These are phyloP conservation scores for Citeromyces matritensis DNA, from an alignment of 805 yeast species.

Conservation along the genomic window DNA sequence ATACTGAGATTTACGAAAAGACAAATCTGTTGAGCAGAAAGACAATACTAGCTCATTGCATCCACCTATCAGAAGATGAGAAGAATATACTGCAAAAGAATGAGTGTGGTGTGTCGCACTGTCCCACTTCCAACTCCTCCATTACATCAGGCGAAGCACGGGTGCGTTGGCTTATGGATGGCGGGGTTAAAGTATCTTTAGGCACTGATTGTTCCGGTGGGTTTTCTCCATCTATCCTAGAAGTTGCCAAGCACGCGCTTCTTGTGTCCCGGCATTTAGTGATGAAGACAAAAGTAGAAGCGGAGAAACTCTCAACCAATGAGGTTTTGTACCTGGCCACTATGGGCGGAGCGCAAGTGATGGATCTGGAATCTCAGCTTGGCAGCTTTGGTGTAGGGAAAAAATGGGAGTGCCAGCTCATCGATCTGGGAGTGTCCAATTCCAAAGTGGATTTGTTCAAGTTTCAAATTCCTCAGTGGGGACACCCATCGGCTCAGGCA, in stretches of 20 bases:
- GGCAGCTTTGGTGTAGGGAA: constrained; percentile 71
- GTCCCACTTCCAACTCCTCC: constrained; percentile 79
- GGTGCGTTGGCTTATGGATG: constrained; percentile 45
- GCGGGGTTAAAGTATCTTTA: constrained; percentile 56
- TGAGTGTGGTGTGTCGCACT: constrained; percentile 64
- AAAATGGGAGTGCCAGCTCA: constrained; percentile 66
- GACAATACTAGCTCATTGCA: constrained; percentile 77
- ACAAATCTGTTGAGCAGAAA: constrained; percentile 38
- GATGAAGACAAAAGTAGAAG: constrained; percentile 27
- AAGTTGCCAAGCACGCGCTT: constrained; percentile 50
- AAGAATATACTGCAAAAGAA: constrained; percentile 31
- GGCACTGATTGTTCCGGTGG: constrained; percentile 72
- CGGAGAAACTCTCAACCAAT: constrained; percentile 34
- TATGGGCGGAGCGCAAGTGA: constrained; percentile 70
- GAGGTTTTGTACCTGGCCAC: constrained; percentile 74
- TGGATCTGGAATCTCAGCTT: constrained; percentile 32
- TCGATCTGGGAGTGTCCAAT: constrained; percentile 33
- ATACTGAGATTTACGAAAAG: constrained; percentile 60
- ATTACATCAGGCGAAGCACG: constrained; percentile 81
- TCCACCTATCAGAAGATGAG: constrained; percentile 56
- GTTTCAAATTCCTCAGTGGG: constrained; percentile 38
- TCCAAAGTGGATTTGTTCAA: constrained; percentile 60
- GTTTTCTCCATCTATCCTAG: constrained; percentile 42
- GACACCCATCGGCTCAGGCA: constrained; percentile 5
- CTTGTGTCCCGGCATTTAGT: constrained; percentile 53